Conservation (phyloP, 2,329 filamentous ascomycete species). For the Neopestalotiopsis clavispora region DNA sequence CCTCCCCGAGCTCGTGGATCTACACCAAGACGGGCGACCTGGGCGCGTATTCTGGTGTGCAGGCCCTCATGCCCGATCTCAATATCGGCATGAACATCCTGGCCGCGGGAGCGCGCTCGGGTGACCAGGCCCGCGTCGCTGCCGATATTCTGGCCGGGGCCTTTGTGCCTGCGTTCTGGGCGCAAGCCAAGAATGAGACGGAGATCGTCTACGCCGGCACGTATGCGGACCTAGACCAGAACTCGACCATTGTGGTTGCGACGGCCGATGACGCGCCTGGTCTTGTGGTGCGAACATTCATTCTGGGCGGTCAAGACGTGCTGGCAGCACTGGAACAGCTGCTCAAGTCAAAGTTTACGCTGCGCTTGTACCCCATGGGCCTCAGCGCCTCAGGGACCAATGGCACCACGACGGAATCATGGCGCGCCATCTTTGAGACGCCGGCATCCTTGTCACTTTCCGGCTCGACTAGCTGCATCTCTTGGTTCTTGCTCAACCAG, state of each 20-base stretch:
- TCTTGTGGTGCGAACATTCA: not conserved
- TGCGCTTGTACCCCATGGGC: constrained; percentile 8
- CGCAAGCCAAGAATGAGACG: constrained; percentile 5
- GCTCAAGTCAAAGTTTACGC: not conserved
- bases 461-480: not conserved
- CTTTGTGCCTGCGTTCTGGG: constrained; percentile 8
- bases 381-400: not conserved
- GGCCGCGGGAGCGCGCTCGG: not conserved
- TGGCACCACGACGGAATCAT: not conserved
- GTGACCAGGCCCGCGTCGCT: not conserved
- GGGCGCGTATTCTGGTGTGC: not conserved
- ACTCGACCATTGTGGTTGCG: not conserved
- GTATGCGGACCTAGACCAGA: not conserved
- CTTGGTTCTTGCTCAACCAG: not conserved
- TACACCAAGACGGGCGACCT: constrained; percentile 13
- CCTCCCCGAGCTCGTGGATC: too few species aligned
- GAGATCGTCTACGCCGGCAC: not conserved
- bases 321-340: not conserved
- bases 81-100: not conserved
- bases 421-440: constrained; percentile 7
- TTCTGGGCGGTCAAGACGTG: constrained; percentile 1
- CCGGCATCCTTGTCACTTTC: not conserved
- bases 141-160: not conserved
- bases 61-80: not conserved
- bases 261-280: not conserved